Percentiles rank a stretch among this genome's conserved stretches.
phyloP scores from a whole-genome alignment of 805 yeast genomes.

The Schizosaccharomyces japonicus region DNA sequence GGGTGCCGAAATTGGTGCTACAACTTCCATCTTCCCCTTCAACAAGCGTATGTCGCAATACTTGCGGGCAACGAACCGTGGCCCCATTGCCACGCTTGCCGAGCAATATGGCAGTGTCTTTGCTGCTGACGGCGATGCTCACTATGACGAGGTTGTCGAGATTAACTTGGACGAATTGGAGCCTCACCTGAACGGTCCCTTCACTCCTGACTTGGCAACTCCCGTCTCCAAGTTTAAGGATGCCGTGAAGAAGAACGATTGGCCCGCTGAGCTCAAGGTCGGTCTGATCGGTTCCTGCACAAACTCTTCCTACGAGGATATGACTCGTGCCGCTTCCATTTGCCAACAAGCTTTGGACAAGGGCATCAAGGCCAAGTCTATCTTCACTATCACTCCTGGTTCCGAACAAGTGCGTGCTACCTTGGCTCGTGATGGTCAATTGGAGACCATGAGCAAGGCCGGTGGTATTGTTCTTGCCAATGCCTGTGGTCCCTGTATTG shows the following conservation, averaged over 20 bases:
- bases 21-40: slow-evolving; percentile 92
- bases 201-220: slow-evolving; percentile 92
- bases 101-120: slow-evolving; percentile 37
- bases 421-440: slow-evolving; percentile 79
- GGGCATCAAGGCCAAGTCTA: slow-evolving; percentile 74
- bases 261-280: slow-evolving; percentile 74
- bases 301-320: slow-evolving; percentile 92
- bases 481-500: slow-evolving; percentile 98
- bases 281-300: slow-evolving; percentile 97
- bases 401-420: slow-evolving; percentile 96
- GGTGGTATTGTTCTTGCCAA: slow-evolving; percentile 88
- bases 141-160: slow-evolving; percentile 81
- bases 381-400: slow-evolving; percentile 92
- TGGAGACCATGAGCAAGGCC: slow-evolving; percentile 51
- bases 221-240: slow-evolving; percentile 63
- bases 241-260: slow-evolving; percentile 44
- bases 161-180: slow-evolving; percentile 67
- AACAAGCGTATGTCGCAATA: slow-evolving; percentile 58
- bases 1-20: slow-evolving; percentile 99
- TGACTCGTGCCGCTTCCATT: slow-evolving; percentile 84
- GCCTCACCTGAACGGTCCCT: slow-evolving; percentile 93
- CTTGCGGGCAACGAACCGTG: slow-evolving; percentile 63
- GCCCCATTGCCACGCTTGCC: slow-evolving; percentile 61
- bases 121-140: slow-evolving; percentile 66
- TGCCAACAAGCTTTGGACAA: slow-evolving; percentile 66